Conservation (phyloP, 139 green algal genomes). For the Yamagishiella unicocca region DNA sequence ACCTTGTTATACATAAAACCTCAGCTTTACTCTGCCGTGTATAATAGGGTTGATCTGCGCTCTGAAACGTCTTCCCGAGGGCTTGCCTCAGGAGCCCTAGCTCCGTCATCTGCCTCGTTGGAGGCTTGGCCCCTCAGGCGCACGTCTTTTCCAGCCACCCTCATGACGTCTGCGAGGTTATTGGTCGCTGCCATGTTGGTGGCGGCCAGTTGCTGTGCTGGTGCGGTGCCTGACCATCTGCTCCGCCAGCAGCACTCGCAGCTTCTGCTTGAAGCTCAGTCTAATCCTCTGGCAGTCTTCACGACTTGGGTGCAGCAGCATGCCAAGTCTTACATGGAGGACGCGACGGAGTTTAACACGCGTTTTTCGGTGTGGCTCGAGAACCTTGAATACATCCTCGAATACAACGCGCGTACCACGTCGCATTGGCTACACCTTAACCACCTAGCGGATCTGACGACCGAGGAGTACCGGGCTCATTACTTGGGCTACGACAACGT, state of each 20-base stretch:
- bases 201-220: neutral
- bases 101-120: neutral
- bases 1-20: too few species aligned
- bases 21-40: too few species aligned
- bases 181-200: constrained; percentile 23
- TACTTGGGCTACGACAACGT: constrained; percentile 74
- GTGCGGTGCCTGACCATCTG: neutral
- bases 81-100: constrained; percentile 11
- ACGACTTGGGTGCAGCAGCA: constrained; percentile 57
- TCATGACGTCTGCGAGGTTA: neutral
- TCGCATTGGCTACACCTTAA: constrained; percentile 88
- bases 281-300: constrained; percentile 36
- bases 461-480: constrained; percentile 79
- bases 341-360: constrained; percentile 67
- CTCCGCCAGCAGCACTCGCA: constrained; percentile 27
- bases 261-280: neutral
- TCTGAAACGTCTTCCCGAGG: too few species aligned
- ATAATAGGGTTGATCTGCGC: too few species aligned
- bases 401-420: constrained; percentile 78
- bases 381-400: constrained; percentile 85
- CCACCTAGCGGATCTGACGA: constrained; percentile 87
- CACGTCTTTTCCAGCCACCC: neutral
- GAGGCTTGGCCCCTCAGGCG: neutral
- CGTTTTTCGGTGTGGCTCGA: constrained; percentile 85
- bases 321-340: constrained; percentile 61